Evolutionary conservation across 129 eudicot genomes (phyloP).

Genomic region (Pseudognaphalium luteoalbum): DNA sequence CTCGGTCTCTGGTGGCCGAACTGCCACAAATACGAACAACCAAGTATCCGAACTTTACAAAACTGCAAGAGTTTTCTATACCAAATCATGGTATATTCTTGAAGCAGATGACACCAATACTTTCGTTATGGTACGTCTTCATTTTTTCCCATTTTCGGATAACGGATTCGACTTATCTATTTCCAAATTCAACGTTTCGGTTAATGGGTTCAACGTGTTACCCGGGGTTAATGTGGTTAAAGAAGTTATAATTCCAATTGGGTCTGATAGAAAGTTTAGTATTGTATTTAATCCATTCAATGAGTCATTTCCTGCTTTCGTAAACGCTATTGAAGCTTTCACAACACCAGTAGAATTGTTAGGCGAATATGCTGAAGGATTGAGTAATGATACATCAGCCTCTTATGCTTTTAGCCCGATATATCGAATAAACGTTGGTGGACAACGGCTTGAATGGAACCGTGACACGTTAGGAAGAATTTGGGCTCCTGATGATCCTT

Average conservation of each 20-base stretch:
- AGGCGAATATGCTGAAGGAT: background rate
- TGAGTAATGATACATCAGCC: background rate
- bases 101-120: conserved; percentile 31
- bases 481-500: conserved; percentile 55
- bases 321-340: conserved; percentile 62
- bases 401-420: conserved; percentile 31
- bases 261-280: conserved; percentile 7
- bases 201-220: conserved; percentile 38
- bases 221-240: conserved; percentile 38
- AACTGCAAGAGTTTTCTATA: conserved; percentile 53
- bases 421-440: conserved; percentile 67
- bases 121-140: conserved; percentile 65
- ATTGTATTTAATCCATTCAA: conserved; percentile 36
- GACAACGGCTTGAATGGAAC: background rate
- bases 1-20: conserved; percentile 27
- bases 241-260: conserved; percentile 46
- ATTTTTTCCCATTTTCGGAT: conserved; percentile 48
- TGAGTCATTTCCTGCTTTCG: conserved; percentile 41
- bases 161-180: conserved; percentile 13
- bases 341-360: conserved; percentile 33
- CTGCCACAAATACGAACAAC: background rate
- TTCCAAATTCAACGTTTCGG: conserved; percentile 47
- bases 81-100: conserved; percentile 37
- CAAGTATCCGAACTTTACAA: conserved; percentile 29
- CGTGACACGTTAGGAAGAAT: conserved; percentile 48